These are phyloP conservation scores for Ceratobasidium sp. DNA, from an alignment of 1,284 basidiomycete genomes.

Conservation along the genomic window DNA sequence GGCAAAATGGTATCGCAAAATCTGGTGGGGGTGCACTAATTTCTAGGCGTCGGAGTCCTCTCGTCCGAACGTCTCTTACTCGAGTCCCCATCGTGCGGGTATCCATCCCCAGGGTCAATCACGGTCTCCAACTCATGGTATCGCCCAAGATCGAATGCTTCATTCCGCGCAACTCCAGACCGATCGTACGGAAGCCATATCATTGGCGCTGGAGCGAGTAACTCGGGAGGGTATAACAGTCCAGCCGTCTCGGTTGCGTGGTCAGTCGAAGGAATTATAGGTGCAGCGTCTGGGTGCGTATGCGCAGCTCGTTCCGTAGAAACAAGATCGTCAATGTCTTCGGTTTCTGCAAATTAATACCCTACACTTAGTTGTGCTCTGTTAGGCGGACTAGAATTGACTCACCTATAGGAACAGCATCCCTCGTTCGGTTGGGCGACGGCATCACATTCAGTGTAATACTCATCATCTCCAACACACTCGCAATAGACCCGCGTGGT, in stretches of 20 bases:
- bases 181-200: conserved; percentile 85
- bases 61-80: conserved; percentile 30
- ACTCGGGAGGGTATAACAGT: conserved; percentile 83
- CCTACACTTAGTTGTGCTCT: neutral
- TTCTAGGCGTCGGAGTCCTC: conserved; percentile 35
- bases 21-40: neutral
- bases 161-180: conserved; percentile 75
- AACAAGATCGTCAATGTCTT: conserved; percentile 80
- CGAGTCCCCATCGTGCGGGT: conserved; percentile 24
- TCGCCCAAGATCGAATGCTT: conserved; percentile 76
- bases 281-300: conserved; percentile 81
- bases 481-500: conserved; percentile 76
- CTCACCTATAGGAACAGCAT: conserved; percentile 74
- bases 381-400: conserved; percentile 45
- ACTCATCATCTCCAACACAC: conserved; percentile 84
- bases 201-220: conserved; percentile 78
- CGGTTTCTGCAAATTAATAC: conserved; percentile 65
- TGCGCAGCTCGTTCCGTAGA: conserved; percentile 82
- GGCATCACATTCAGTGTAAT: conserved; percentile 78
- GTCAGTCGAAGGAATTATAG: conserved; percentile 76
- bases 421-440: conserved; percentile 66
- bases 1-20: conserved; percentile 4
- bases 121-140: conserved; percentile 64
- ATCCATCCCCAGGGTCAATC: conserved; percentile 35
- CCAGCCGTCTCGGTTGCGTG: conserved; percentile 80